A percentile compares a stretch with the other conserved stretches of the same genome.
These are phyloP conservation scores for Lentinus brumalis DNA, from an alignment of 768 basidiomycete species.

Conservation along the genomic window DNA sequence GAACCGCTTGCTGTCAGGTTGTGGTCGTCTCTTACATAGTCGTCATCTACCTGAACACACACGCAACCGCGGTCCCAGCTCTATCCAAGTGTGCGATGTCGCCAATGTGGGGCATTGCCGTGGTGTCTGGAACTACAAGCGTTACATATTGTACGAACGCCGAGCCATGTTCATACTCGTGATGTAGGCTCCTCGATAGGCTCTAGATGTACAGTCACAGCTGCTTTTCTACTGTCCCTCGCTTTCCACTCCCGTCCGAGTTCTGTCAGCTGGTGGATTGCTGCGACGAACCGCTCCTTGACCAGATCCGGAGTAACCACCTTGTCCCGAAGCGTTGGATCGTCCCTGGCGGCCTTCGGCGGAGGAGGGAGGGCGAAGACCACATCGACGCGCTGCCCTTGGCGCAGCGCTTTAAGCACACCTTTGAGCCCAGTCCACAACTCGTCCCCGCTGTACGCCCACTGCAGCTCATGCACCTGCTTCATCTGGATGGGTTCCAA, in stretches of 20 bases:
- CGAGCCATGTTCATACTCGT: too few species aligned
- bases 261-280: conserved; percentile 44
- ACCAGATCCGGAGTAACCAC: conserved; percentile 25
- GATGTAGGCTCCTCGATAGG: too few species aligned
- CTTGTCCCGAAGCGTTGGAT: not conserved
- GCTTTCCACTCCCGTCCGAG: conserved; percentile 54
- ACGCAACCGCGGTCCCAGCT: not conserved
- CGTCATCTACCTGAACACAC: too few species aligned
- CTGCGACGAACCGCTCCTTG: conserved; percentile 44
- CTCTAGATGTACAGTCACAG: conserved; percentile 46
- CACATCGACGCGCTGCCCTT: conserved; percentile 13
- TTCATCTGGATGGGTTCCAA: conserved; percentile 7
- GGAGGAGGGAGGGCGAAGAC: conserved; percentile 13
- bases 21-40: not conserved
- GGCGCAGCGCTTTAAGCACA: conserved; percentile 2
- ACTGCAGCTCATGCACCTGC: conserved; percentile 10
- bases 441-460: conserved; percentile 9
- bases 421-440: conserved; percentile 4
- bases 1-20: not conserved
- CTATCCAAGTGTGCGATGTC: too few species aligned
- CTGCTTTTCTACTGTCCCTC: conserved; percentile 40
- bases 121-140: too few species aligned
- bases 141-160: too few species aligned
- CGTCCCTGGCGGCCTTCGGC: conserved; percentile 3
- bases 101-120: too few species aligned